Conservation (phyloP, 225 moss, liverwort and hornwort species). For the Neckera pumila region DNA sequence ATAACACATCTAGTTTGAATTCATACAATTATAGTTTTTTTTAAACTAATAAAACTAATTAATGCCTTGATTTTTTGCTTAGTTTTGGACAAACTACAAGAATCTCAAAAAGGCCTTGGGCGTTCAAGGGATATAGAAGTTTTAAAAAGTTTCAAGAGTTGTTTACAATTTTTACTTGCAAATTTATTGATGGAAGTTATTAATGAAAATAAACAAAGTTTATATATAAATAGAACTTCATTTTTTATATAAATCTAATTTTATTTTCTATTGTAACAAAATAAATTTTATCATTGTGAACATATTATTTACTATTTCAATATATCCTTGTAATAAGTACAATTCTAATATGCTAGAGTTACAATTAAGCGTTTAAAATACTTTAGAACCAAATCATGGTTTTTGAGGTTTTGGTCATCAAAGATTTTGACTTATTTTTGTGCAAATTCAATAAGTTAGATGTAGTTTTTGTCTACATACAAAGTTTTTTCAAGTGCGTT, state of each 20-base stretch:
- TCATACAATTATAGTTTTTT: background rate
- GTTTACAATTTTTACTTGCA: background rate
- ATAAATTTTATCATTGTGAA: background rate
- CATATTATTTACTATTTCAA: background rate
- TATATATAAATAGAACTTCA: background rate
- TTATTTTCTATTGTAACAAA: too few relatives aligned
- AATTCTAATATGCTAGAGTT: background rate
- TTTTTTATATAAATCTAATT: background rate
- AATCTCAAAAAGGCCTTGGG: background rate
- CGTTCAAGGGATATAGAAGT: background rate
- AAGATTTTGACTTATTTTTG: background rate
- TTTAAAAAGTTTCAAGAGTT: too few relatives aligned
- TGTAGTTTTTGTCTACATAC: background rate
- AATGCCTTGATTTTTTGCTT: background rate
- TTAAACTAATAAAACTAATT: background rate
- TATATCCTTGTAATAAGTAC: background rate
- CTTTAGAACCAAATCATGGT: background rate
- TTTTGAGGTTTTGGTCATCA: background rate
- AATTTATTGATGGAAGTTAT: background rate
- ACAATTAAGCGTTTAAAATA: background rate
- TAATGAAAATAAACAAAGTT: background rate
- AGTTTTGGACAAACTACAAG: background rate
- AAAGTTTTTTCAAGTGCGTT: background rate
- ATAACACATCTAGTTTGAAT: background rate
- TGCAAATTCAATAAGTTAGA: accelerated